Base-by-base conservation (phyloP, 1,284 basidiomycete species). In the Xerocomus subilludens region DNA sequence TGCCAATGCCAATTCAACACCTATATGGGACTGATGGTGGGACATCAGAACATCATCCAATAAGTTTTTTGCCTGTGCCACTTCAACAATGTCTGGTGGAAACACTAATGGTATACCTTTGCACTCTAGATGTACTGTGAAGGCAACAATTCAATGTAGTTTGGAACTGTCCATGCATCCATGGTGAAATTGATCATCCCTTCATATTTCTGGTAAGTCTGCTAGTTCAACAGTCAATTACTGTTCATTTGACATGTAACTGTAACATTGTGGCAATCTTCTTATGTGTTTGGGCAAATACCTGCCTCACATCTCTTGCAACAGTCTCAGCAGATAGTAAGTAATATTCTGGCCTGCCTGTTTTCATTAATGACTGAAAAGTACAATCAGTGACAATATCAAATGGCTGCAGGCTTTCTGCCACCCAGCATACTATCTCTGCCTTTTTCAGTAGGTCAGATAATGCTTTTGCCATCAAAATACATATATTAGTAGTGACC, bases 111-210 rank as follows among this genome's bases (percentile, higher is more conserved):
- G 42, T 42, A 47, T 59, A 5, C 66, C 55, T 38, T 67, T 13
- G 10, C 35, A 14, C 0, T 13, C 23, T 30, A 67, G 66, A 14
- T 67, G 55, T 16, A 47, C 32, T 21, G 55, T 67, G 16, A 69
- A 6, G 1, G 47, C 67, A 69, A 69, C 10, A 47, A n/a, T n/a
- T 62, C n/a, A n/a, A n/a, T 62, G 49, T 76, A 71, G 51, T 76
- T 76, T 14, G 66, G 73, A 3, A 75, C 73, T 3, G 71, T 77
- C 76, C 77, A 78, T 6, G 59, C 68, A 72, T 77, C 65, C 0
- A 74, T 78, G 3, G 64, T 56, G 30, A 78, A 76, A 47, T 27
- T 76, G 2, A 78, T 3, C 21, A 63, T 38, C 0, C 75, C 69
- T 30, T 70, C 21, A 36, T 78, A 76, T 47, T 72, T 32, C 77